These are phyloP conservation scores for Cylindrotheca fusiformis DNA, from an alignment of 108 stramenopile genomes.

Conservation along the genomic window DNA sequence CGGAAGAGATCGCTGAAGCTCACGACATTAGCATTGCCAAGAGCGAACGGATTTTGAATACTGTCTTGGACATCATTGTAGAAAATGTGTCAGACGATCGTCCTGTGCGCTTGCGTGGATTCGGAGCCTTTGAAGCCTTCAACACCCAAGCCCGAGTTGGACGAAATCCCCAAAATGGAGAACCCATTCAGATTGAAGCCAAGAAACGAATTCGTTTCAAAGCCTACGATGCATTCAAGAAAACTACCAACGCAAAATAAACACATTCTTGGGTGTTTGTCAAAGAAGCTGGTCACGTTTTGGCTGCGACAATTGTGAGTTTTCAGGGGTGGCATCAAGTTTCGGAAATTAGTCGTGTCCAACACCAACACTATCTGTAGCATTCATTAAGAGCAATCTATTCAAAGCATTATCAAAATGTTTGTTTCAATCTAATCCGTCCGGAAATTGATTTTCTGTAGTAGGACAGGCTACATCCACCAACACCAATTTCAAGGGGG, in stretches of 20 bases:
- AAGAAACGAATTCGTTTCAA: conserved; percentile 40
- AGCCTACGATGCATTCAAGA: conserved; percentile 33
- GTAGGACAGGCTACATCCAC: conserved; percentile 37
- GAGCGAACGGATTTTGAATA: conserved; percentile 22
- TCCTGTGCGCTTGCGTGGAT: conserved; percentile 14
- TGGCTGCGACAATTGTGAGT: too few relatives aligned
- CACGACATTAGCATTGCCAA: conserved; percentile 22
- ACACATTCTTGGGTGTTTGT: neutral
- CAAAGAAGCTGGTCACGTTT: too few relatives aligned
- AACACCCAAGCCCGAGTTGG: conserved; percentile 16
- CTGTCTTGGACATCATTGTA: conserved; percentile 36
- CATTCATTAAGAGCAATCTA: too few relatives aligned
- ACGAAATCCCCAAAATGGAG: conserved; percentile 16
- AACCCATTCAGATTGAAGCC: conserved; percentile 19
- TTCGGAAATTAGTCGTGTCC: too few relatives aligned
- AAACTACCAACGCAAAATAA: conserved; percentile 2
- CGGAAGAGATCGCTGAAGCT: conserved; percentile 16
- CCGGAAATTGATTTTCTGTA: neutral
- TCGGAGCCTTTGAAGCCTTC: conserved; percentile 35
- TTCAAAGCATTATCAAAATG: too few relatives aligned
- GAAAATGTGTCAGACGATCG: conserved; percentile 30
- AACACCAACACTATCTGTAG: too few relatives aligned
- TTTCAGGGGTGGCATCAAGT: too few relatives aligned
- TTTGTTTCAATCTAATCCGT: too few relatives aligned
- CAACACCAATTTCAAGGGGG: conserved; percentile 63